Base-by-base conservation (phyloP, 768 basidiomycete species). In the Tylopilus cervinicoccineus region DNA sequence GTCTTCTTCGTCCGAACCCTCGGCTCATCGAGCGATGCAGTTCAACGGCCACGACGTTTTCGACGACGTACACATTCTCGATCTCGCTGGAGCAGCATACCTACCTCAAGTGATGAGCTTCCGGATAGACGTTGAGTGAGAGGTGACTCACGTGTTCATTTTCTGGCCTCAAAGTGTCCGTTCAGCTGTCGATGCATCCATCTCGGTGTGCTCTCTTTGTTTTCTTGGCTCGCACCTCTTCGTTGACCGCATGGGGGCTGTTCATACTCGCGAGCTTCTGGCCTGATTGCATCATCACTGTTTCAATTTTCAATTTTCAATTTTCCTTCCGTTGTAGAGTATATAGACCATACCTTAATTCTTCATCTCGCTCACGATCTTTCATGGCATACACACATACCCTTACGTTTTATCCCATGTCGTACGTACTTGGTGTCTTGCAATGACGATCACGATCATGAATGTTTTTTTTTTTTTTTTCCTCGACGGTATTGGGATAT, bases 81-180 rank as follows among this genome's bases (percentile, higher is more conserved):
- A 97, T 60, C 75, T 95, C 28, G 89, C 90, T 5, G 89, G 86
- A 10, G 79, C 84, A 5, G 92, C 90, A 31, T 96, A 94, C 68
- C 70, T 95, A 19, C 91, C 93, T 0, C 93, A 95, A 64, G 89
- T 93, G 10, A 90, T 86, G 52, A 84, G 83, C 64, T 86, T 85
- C 60, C 73, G 70, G 27, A 77, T 88, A 57, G 80, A 83, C 36
- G 62, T 72, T 1, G 51, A 52, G 17, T 67, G 44, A 62, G 44
- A 62, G 29, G 50, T 34, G 47, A 45, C 23, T 14, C 2, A 41
- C 20, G 38, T 23, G n/a, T n/a, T n/a, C n/a, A n/a, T n/a, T n/a
- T 42, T 19, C 31, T 34, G 37, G 22, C 13, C 33, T 29, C 22
- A 20, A 54, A 44, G 28, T 34, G 19, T 11, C n/a, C 26, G 26